Percentiles rank a stretch among this genome's conserved stretches.
Evolutionary conservation across 176 grass and related monocot genomes (phyloP).

Genomic region (Miscanthus lutarioriparius): DNA sequence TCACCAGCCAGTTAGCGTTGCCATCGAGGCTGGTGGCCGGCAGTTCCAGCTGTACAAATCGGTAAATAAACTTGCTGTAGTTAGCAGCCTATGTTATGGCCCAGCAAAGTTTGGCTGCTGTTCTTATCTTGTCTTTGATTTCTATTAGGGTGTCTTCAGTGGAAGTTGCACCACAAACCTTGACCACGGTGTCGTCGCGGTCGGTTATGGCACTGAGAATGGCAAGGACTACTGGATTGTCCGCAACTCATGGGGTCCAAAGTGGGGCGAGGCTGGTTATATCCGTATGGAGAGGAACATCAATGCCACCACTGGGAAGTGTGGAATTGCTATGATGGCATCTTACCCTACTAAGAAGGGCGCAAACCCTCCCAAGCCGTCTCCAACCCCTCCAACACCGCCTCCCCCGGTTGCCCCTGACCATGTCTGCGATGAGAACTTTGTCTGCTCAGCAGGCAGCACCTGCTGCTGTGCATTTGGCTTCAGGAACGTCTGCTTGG

Average conservation of each 20-base stretch:
- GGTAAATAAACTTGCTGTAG: constrained; percentile 30
- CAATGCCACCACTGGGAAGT: constrained; percentile 53
- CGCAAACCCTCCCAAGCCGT: constrained; percentile 62
- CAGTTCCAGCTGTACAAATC: constrained; percentile 83
- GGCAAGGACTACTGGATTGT: constrained; percentile 92
- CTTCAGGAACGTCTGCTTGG: constrained; percentile 56
- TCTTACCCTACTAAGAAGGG: constrained; percentile 87
- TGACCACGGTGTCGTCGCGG: constrained; percentile 75
- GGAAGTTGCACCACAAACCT: constrained; percentile 68
- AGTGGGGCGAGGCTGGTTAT: constrained; percentile 87
- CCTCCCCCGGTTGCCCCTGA: constrained; percentile 56
- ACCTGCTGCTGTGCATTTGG: constrained; percentile 82
- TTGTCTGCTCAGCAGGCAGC: constrained; percentile 46
- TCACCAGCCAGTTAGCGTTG: constrained; percentile 87
- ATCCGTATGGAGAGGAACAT: constrained; percentile 83
- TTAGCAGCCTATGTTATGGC: not conserved
- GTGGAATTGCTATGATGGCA: constrained; percentile 80
- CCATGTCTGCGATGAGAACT: constrained; percentile 46
- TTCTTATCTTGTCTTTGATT: not conserved
- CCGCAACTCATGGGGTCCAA: constrained; percentile 81
- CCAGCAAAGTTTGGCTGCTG: not conserved
- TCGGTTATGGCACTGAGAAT: constrained; percentile 80
- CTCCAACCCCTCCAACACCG: constrained; percentile 51
- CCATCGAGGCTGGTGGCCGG: constrained; percentile 77
- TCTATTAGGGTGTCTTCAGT: constrained; percentile 73